Conservation (phyloP, 2,329 filamentous ascomycete genomes). For the Ophiostoma tasmaniense region DNA sequence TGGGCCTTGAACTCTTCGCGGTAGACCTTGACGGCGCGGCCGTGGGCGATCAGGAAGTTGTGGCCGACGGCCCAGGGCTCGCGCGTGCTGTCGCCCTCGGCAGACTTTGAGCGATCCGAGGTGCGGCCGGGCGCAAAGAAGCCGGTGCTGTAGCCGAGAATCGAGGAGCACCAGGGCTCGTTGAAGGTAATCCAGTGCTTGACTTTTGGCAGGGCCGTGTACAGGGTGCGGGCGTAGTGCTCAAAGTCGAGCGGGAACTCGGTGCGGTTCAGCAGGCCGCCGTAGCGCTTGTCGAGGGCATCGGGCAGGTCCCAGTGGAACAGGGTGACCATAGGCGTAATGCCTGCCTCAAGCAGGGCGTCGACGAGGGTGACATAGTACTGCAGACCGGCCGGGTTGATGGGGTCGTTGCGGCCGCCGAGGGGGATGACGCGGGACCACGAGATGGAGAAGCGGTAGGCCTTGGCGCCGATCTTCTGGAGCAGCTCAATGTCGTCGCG, state of each 20-base stretch:
- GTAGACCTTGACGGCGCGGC: constrained; percentile 70
- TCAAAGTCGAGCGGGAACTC: constrained; percentile 79
- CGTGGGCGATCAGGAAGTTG: constrained; percentile 72
- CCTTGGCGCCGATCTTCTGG: constrained; percentile 61
- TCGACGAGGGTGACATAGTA: constrained; percentile 75
- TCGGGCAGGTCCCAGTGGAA: constrained; percentile 86
- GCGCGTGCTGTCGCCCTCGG: constrained; percentile 62
- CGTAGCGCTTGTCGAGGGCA: constrained; percentile 69
- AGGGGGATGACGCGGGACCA: constrained; percentile 80
- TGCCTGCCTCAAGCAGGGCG: constrained; percentile 65
- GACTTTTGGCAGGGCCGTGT: constrained; percentile 65
- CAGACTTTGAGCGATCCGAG: constrained; percentile 62
- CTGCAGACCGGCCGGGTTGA: constrained; percentile 69
- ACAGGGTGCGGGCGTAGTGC: constrained; percentile 67
- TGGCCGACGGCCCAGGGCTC: constrained; percentile 82
- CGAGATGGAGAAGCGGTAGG: constrained; percentile 78
- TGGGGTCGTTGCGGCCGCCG: constrained; percentile 71
- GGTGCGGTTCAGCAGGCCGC: constrained; percentile 67
- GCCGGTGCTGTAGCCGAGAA: constrained; percentile 71
- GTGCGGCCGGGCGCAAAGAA: constrained; percentile 75
- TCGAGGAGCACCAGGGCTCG: constrained; percentile 77
- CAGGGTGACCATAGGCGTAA: constrained; percentile 72
- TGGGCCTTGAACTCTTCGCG: constrained; percentile 67
- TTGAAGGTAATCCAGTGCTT: constrained; percentile 90
- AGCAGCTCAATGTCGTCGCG: constrained; percentile 69